phyloP scores from a whole-genome alignment of 75 land plant species.

The Pinus tabuliformis region DNA sequence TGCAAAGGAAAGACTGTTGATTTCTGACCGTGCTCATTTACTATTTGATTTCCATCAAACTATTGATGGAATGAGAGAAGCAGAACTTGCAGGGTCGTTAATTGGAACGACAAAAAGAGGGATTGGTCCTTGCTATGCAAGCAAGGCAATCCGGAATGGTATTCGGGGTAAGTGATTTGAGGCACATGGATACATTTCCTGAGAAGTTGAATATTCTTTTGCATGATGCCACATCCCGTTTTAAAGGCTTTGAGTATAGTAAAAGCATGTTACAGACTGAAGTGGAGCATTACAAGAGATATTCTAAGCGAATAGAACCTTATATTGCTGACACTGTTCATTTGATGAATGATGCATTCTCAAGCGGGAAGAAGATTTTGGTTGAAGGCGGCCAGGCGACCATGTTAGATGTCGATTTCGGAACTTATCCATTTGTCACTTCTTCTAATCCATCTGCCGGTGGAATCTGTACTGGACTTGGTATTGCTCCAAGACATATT shows the following conservation, averaged over 20 bases:
- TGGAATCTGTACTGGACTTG: conserved; percentile 95
- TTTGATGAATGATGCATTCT: conserved; percentile 59
- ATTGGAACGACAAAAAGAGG: conserved; percentile 97
- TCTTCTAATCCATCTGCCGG: conserved; percentile 98
- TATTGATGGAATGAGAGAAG: conserved; percentile 90
- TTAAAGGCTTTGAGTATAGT: conserved; percentile 65
- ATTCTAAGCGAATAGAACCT: conserved; percentile 78
- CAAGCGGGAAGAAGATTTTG: conserved; percentile 70
- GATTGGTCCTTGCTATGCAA: conserved; percentile 44
- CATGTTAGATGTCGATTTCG: conserved; percentile 98
- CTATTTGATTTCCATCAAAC: conserved; percentile 90
- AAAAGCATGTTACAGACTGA: conserved; percentile 59
- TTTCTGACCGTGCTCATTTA: conserved; percentile 94
- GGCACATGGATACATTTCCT: conserved; percentile 19
- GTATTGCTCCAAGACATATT: conserved; percentile 84
- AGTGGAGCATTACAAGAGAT: conserved; percentile 72
- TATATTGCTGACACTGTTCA: conserved; percentile 92
- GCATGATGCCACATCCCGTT: conserved; percentile 79
- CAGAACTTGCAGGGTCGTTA: conserved; percentile 81
- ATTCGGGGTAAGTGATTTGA: conserved; percentile 84
- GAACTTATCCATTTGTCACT: conserved; percentile 98
- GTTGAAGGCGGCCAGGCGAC: conserved; percentile 99
- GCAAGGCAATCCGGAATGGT: conserved; percentile 83
- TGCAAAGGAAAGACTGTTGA: conserved; percentile 69
- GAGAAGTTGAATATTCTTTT: conserved; percentile 57